Percentiles rank a stretch among this genome's conserved stretches.
These are phyloP conservation scores for Teunomyces gatunensis DNA, from an alignment of 805 yeast species.

Conservation along the genomic window DNA sequence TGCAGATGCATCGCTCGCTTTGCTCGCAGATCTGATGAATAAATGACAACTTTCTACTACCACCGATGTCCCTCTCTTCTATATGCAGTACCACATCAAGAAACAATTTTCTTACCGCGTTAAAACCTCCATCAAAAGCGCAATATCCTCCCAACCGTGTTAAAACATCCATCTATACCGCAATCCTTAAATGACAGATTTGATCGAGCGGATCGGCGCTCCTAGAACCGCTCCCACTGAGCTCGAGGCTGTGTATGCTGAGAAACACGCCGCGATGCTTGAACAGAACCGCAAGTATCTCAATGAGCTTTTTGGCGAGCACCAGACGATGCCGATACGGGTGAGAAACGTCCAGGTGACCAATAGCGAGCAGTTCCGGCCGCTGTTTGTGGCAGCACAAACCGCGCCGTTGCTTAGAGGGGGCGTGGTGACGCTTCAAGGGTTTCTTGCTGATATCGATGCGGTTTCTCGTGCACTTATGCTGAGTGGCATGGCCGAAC, in stretches of 20 bases:
- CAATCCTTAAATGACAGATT: slow-evolving; percentile 9
- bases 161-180: too few species aligned
- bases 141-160: neutral
- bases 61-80: too few species aligned
- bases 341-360: slow-evolving; percentile 46
- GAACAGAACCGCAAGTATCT: slow-evolving; percentile 33
- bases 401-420: slow-evolving; percentile 42
- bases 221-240: slow-evolving; percentile 17
- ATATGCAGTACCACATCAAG: too few species aligned
- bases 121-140: too few species aligned
- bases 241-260: slow-evolving; percentile 20
- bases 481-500: slow-evolving; percentile 42
- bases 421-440: slow-evolving; percentile 34
- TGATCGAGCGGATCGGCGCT: neutral
- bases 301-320: slow-evolving; percentile 31
- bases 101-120: neutral
- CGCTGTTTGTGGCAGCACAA: slow-evolving; percentile 45
- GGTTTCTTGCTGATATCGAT: slow-evolving; percentile 43
- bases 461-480: slow-evolving; percentile 41
- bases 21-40: too few species aligned
- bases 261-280: slow-evolving; percentile 30
- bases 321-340: slow-evolving; percentile 39
- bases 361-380: slow-evolving; percentile 48
- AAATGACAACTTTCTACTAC: too few species aligned
- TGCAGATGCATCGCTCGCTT: too few species aligned